These are phyloP conservation scores for Tulasnella sp. DNA, from an alignment of 768 basidiomycete genomes.

Conservation along the genomic window DNA sequence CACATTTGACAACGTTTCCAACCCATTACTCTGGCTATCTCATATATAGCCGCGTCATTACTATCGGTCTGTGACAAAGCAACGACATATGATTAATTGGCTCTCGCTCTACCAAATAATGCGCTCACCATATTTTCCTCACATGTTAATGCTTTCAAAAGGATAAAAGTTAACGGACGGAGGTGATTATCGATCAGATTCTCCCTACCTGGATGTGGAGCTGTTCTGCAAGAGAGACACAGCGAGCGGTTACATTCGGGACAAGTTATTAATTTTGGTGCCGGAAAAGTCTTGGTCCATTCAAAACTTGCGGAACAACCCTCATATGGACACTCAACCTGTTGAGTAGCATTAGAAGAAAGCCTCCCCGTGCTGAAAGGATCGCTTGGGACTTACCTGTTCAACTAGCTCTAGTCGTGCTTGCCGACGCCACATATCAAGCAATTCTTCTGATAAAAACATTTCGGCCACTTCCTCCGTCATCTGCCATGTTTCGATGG, in stretches of 20 bases:
- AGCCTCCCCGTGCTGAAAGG: too few relatives aligned
- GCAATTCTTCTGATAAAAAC: not conserved
- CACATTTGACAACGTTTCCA: too few relatives aligned
- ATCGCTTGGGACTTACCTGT: not conserved
- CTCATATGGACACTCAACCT: not conserved
- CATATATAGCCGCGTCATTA: not conserved
- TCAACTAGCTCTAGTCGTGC: not conserved
- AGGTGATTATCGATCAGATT: too few relatives aligned
- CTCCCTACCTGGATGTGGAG: not conserved
- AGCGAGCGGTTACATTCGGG: not conserved
- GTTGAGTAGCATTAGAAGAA: not conserved
- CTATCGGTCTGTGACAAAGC: not conserved
- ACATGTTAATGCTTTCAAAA: too few relatives aligned
- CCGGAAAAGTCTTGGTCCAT: not conserved
- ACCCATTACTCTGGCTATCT: not conserved
- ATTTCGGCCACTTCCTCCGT: conserved; percentile 2
- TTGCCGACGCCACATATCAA: not conserved
- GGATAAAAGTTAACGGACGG: too few relatives aligned
- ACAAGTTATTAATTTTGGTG: not conserved
- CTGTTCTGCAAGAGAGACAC: not conserved
- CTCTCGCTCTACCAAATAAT: too few relatives aligned
- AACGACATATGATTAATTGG: not conserved
- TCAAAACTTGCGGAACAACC: not conserved
- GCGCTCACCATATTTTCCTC: too few relatives aligned
- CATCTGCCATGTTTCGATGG: not conserved